These are phyloP conservation scores for Phaeomoniella chlamydospora DNA, from an alignment of 2,329 filamentous ascomycete species.

Conservation along the genomic window DNA sequence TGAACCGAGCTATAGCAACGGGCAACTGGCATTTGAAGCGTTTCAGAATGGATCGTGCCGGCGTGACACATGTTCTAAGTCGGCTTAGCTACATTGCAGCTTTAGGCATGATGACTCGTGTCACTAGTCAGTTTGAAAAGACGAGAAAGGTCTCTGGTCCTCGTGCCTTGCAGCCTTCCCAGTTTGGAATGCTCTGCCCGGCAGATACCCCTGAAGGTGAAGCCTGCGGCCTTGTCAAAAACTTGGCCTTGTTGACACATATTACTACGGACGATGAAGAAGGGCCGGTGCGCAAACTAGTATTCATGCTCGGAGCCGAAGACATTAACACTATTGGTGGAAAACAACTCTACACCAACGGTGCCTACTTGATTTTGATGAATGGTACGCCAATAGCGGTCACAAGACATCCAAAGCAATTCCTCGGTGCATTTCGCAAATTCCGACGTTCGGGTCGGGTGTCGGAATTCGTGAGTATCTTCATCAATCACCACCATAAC, in stretches of 20 bases:
- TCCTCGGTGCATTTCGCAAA: constrained; percentile 70
- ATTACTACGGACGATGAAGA: constrained; percentile 96
- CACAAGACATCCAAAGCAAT: constrained; percentile 73
- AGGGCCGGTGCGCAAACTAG: constrained; percentile 70
- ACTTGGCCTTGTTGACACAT: constrained; percentile 95
- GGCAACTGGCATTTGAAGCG: constrained; percentile 97
- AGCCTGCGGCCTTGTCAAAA: constrained; percentile 95
- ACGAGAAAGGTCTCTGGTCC: constrained; percentile 93
- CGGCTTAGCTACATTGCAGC: constrained; percentile 92
- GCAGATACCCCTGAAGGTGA: constrained; percentile 98
- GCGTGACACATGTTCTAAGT: constrained; percentile 91
- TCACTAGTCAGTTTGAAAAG: constrained; percentile 97
- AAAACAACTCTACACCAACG: constrained; percentile 70
- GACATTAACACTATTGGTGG: constrained; percentile 69
- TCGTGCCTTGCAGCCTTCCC: constrained; percentile 87
- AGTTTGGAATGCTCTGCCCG: constrained; percentile 95
- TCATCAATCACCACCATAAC: constrained; percentile 83
- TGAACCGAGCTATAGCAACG: constrained; percentile 92
- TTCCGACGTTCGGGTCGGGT: constrained; percentile 82
- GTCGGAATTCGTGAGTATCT: constrained; percentile 92
- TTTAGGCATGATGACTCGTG: constrained; percentile 98
- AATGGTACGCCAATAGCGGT: constrained; percentile 90
- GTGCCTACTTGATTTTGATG: constrained; percentile 80
- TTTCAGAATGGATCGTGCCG: constrained; percentile 96
- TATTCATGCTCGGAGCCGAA: constrained; percentile 75